Conservation (phyloP, 352 stramenopile genomes). For the Phytophthora melonis region DNA sequence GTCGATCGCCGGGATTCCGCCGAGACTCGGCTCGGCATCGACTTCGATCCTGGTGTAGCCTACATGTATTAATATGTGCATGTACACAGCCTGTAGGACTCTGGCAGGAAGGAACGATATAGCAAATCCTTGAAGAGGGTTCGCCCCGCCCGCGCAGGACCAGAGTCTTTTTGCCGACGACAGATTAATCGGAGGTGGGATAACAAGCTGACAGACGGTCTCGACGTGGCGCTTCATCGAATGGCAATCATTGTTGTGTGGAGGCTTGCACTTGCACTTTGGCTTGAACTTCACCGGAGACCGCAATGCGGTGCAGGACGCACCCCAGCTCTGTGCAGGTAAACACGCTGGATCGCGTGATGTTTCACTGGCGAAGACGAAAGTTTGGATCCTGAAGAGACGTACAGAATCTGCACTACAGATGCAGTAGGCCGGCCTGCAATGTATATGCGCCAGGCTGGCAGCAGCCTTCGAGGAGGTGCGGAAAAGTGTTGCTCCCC, state of each 20-base stretch:
- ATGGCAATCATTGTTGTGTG: constrained; percentile 25
- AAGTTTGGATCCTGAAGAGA: constrained; percentile 17
- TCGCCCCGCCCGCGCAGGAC: too few relatives aligned
- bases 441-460: neutral
- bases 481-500: neutral
- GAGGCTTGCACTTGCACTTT: constrained; percentile 18
- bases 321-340: neutral
- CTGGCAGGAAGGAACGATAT: neutral
- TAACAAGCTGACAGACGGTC: constrained; percentile 12
- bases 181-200: constrained; percentile 29
- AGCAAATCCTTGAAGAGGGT: constrained; percentile 11
- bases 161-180: constrained; percentile 1
- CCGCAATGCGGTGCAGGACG: neutral
- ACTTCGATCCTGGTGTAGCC: neutral
- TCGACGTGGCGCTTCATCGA: neutral
- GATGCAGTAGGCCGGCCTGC: too few relatives aligned
- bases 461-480: neutral
- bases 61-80: neutral
- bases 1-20: neutral
- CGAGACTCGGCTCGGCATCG: constrained; percentile 3
- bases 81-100: neutral
- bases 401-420: too few relatives aligned
- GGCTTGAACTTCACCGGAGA: constrained; percentile 9
- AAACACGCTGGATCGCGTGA: constrained; percentile 15
- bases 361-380: neutral